A percentile compares a stretch with the other conserved stretches of the same genome.
These are phyloP conservation scores for Pseudofabraea citricarpa DNA, from an alignment of 2,329 filamentous ascomycete species.

Conservation along the genomic window DNA sequence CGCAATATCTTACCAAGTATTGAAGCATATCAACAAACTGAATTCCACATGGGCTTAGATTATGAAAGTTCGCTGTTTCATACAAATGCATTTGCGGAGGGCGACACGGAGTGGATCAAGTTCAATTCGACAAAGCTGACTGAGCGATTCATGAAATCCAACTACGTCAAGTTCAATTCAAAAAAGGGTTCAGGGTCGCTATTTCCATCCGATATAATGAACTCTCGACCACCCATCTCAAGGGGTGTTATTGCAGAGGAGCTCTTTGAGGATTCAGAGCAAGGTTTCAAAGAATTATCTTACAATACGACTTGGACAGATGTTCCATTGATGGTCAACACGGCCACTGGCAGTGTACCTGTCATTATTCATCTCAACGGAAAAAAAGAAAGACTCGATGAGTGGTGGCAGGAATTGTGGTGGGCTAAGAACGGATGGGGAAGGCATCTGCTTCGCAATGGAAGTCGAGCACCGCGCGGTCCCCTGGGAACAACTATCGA, in stretches of 20 bases:
- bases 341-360: background rate
- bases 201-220: conserved; percentile 25
- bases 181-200: background rate
- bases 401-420: background rate
- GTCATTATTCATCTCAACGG: background rate
- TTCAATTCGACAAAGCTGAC: conserved; percentile 26
- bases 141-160: background rate
- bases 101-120: conserved; percentile 29
- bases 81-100: conserved; percentile 31
- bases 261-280: no score
- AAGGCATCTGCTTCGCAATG: background rate
- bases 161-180: background rate
- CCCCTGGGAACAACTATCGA: background rate
- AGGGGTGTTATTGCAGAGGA: no score
- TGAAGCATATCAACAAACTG: conserved; percentile 4
- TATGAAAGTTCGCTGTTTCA: conserved; percentile 37
- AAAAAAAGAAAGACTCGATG: background rate
- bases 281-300: background rate
- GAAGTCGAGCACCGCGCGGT: background rate
- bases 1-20: background rate
- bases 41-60: conserved; percentile 34
- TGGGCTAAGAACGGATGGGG: background rate
- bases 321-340: background rate
- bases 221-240: conserved; percentile 26
- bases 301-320: background rate